These are phyloP conservation scores for Arachnomyces sp. DNA, from an alignment of 2,329 filamentous ascomycete species.

Conservation along the genomic window DNA sequence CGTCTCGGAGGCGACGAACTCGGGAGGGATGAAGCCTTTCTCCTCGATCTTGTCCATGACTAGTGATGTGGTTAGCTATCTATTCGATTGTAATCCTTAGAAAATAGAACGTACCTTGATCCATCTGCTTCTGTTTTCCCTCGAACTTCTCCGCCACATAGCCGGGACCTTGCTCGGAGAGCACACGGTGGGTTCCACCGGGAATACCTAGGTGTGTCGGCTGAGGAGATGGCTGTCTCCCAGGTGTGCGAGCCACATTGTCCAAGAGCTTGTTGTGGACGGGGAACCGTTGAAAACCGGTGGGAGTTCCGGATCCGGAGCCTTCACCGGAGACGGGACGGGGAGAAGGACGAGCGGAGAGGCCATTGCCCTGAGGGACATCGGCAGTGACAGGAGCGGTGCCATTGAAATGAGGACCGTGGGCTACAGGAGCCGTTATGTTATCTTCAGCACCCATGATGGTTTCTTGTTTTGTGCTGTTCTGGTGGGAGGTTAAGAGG, in stretches of 20 bases:
- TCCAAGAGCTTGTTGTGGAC: slow-evolving; percentile 54
- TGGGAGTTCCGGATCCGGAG: slow-evolving; percentile 33
- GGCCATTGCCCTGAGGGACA: slow-evolving; percentile 10
- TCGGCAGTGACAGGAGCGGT: too few species aligned
- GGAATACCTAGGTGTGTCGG: slow-evolving; percentile 77
- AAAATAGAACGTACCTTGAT: slow-evolving; percentile 51
- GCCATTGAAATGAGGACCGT: too few species aligned
- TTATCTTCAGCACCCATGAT: too few species aligned
- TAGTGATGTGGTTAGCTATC: too few species aligned
- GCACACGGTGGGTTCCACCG: slow-evolving; percentile 56
- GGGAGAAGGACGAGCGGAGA: slow-evolving; percentile 23
- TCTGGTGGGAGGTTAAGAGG: too few species aligned
- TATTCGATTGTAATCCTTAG: too few species aligned
- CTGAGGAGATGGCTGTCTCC: slow-evolving; percentile 73
- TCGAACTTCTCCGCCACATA: slow-evolving; percentile 93
- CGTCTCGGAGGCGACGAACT: slow-evolving; percentile 77
- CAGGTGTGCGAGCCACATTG: slow-evolving; percentile 44
- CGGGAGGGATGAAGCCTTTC: slow-evolving; percentile 76
- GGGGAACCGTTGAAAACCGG: slow-evolving; percentile 35
- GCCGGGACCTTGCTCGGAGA: slow-evolving; percentile 84
- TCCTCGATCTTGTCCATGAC: slow-evolving; percentile 74
- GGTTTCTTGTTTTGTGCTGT: too few species aligned
- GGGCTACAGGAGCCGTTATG: too few species aligned
- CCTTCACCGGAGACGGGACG: slow-evolving; percentile 28
- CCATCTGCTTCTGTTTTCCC: slow-evolving; percentile 87